A percentile compares a stretch with the other conserved stretches of the same genome.
Evolutionary conservation across 495 filamentous ascomycete species (phyloP).

Genomic region (Cladorrhinum samala): DNA sequence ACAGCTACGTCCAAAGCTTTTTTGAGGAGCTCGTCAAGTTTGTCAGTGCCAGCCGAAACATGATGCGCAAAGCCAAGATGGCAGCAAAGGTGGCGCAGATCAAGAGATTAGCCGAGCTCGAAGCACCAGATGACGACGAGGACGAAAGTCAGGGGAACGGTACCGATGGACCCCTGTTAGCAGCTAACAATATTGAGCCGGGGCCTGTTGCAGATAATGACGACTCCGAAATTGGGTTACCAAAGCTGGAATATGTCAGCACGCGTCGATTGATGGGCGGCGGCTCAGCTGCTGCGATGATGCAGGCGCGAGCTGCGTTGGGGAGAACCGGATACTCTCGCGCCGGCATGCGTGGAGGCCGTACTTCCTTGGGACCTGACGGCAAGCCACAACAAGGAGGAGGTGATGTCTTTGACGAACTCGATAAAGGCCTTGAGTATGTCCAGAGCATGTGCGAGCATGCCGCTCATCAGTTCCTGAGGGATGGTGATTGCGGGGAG

Average conservation of each 20-base stretch:
- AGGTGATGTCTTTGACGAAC: slow-evolving; percentile 58
- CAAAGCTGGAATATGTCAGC: slow-evolving; percentile 26
- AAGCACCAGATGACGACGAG: slow-evolving; percentile 37
- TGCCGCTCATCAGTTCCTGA: slow-evolving; percentile 79
- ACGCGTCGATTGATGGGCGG: slow-evolving; percentile 23
- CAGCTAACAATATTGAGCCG: slow-evolving; percentile 16
- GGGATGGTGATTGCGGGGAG: slow-evolving; percentile 70
- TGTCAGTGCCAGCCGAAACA: slow-evolving; percentile 72
- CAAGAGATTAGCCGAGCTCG: slow-evolving; percentile 45
- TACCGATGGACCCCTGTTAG: not conserved
- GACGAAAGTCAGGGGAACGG: slow-evolving; percentile 34
- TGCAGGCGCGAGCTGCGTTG: slow-evolving; percentile 7
- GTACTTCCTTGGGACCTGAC: slow-evolving; percentile 1
- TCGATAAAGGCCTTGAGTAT: slow-evolving; percentile 70
- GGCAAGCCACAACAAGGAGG: slow-evolving; percentile 7
- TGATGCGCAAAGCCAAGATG: slow-evolving; percentile 75
- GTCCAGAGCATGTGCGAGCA: slow-evolving; percentile 76
- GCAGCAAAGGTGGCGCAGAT: slow-evolving; percentile 55
- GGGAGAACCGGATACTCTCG: slow-evolving; percentile 10
- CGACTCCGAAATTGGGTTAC: slow-evolving; percentile 15
- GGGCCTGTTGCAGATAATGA: slow-evolving; percentile 7
- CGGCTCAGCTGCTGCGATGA: slow-evolving; percentile 6
- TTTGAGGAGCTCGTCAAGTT: slow-evolving; percentile 76
- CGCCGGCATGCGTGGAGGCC: slow-evolving; percentile 4
- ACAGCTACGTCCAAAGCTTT: slow-evolving; percentile 72